Evolutionary conservation across 2,329 filamentous ascomycete species (phyloP).

Genomic region (Claviceps sp.): DNA sequence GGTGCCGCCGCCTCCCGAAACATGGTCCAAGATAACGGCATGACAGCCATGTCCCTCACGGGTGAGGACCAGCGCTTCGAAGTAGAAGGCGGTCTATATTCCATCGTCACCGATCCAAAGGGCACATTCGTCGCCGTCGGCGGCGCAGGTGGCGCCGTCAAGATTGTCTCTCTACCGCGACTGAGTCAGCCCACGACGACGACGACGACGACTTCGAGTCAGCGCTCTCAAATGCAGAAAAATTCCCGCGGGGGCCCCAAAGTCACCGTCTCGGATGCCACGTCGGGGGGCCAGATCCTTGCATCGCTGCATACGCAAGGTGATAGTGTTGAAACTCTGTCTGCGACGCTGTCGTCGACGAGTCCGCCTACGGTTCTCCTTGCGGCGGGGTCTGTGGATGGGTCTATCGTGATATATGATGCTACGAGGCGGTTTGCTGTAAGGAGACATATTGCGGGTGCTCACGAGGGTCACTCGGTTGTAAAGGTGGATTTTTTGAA

Average conservation of each 20-base stretch:
- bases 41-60: slow-evolving; percentile 64
- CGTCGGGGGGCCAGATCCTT: slow-evolving; percentile 49
- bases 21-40: slow-evolving; percentile 37
- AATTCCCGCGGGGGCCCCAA: slow-evolving; percentile 12
- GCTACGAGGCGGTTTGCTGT: slow-evolving; percentile 74
- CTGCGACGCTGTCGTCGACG: slow-evolving; percentile 34
- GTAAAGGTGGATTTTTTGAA: slow-evolving; percentile 84
- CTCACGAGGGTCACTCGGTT: slow-evolving; percentile 78
- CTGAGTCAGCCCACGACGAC: slow-evolving; percentile 16
- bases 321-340: slow-evolving; percentile 63
- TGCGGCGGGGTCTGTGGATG: slow-evolving; percentile 56
- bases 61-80: slow-evolving; percentile 77
- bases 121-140: slow-evolving; percentile 73
- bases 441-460: slow-evolving; percentile 66
- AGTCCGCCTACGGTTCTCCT: slow-evolving; percentile 40
- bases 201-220: slow-evolving; percentile 3
- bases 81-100: slow-evolving; percentile 84
- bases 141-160: slow-evolving; percentile 75
- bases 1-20: slow-evolving; percentile 53
- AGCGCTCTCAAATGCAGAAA: no score
- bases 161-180: slow-evolving; percentile 71
- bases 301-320: slow-evolving; percentile 70
- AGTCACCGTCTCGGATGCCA: slow-evolving; percentile 21
- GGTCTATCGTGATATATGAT: slow-evolving; percentile 76
- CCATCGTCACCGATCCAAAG: slow-evolving; percentile 67